These are phyloP conservation scores for Teunomyces tritomae DNA, from an alignment of 805 yeast genomes.

Conservation along the genomic window DNA sequence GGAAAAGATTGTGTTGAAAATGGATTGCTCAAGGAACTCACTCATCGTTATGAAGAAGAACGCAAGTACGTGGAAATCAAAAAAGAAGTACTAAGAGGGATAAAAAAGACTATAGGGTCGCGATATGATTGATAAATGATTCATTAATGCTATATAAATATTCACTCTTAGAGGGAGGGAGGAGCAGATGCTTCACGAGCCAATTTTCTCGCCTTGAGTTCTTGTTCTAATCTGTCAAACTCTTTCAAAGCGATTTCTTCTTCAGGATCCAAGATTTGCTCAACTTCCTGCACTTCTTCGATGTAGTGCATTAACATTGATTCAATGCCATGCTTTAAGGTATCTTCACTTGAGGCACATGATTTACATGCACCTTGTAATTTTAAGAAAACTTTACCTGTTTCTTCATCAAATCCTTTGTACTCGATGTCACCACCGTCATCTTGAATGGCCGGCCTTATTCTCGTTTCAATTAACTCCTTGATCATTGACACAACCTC, in stretches of 20 bases:
- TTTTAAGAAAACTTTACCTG: conserved; percentile 85
- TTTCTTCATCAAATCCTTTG: conserved; percentile 77
- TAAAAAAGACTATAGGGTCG: not conserved
- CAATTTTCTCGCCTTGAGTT: conserved; percentile 19
- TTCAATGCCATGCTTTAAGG: conserved; percentile 93
- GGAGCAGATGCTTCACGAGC: conserved; percentile 18
- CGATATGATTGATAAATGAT: conserved; percentile 1
- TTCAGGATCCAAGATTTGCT: conserved; percentile 73
- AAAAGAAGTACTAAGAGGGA: conserved; percentile 2
- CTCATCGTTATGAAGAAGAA: conserved; percentile 21
- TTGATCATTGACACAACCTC: conserved; percentile 88
- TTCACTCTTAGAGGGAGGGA: conserved; percentile 17
- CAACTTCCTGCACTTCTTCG: conserved; percentile 88
- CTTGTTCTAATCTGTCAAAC: conserved; percentile 77
- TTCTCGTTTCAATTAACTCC: conserved; percentile 89
- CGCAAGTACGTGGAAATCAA: not conserved
- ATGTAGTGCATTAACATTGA: conserved; percentile 96
- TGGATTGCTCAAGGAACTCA: conserved; percentile 35
- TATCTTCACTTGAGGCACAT: conserved; percentile 87
- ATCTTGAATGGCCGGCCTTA: conserved; percentile 96
- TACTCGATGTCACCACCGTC: conserved; percentile 98
- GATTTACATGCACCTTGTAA: conserved; percentile 95
- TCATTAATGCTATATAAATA: conserved; percentile 1
- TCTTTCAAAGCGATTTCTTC: conserved; percentile 80
- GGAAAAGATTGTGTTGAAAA: conserved; percentile 36